These are phyloP conservation scores for Pseudisothecium myosuroides DNA, from an alignment of 225 moss, liverwort and hornwort species.

Conservation along the genomic window DNA sequence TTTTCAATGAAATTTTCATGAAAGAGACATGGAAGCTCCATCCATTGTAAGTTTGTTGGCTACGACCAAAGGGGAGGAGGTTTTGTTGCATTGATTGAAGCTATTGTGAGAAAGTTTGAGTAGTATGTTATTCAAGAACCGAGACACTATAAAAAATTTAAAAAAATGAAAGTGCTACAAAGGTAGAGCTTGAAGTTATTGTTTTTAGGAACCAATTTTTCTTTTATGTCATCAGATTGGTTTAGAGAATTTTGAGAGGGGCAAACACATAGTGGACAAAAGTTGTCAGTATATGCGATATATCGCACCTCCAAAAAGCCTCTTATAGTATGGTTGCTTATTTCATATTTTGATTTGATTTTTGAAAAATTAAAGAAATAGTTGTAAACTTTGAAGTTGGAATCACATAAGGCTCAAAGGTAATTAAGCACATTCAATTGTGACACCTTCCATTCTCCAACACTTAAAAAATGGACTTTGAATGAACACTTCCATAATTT, in stretches of 20 bases:
- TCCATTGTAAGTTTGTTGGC: not conserved
- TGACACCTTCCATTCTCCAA: not conserved
- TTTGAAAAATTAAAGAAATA: not conserved
- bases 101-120: not conserved
- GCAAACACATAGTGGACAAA: rapidly evolving
- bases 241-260: not conserved
- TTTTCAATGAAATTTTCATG: not conserved
- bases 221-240: not conserved
- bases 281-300: not conserved
- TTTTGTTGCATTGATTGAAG: not conserved
- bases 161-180: too few species aligned
- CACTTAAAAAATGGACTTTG: not conserved
- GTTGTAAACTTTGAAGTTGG: not conserved
- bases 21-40: not conserved
- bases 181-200: not conserved
- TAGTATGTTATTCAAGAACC: not conserved
- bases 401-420: not conserved
- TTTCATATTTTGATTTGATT: not conserved
- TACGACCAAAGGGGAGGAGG: not conserved
- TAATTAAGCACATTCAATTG: not conserved
- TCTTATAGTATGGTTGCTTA: not conserved
- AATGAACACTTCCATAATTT: not conserved
- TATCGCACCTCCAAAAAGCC: rapidly evolving
- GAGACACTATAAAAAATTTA: not conserved
- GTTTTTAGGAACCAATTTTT: not conserved